These are phyloP conservation scores for Suillus paluster DNA, from an alignment of 768 basidiomycete species.

Conservation along the genomic window DNA sequence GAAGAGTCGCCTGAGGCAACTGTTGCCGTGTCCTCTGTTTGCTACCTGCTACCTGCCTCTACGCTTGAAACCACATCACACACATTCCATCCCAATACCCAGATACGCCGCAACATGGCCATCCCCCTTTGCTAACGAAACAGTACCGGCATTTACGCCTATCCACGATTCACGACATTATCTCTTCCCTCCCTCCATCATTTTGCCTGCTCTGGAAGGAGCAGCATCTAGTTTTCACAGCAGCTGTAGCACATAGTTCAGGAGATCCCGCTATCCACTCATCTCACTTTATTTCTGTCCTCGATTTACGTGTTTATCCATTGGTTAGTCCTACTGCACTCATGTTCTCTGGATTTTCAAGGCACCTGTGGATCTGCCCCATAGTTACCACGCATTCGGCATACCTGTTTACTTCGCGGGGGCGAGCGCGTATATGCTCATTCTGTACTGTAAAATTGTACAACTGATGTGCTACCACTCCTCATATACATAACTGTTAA, in stretches of 20 bases:
- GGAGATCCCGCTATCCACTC: neutral
- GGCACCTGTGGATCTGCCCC: constrained; percentile 5
- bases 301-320: constrained; percentile 5
- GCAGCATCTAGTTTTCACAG: constrained; percentile 10
- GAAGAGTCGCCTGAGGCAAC: neutral
- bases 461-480: constrained; percentile 10
- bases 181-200: neutral
- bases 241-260: constrained; percentile 14
- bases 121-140: neutral
- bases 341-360: constrained; percentile 9
- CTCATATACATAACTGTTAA: constrained; percentile 7
- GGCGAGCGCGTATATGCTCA: neutral
- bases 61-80: neutral
- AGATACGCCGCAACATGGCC: neutral
- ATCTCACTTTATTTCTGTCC: constrained; percentile 2
- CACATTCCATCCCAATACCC: constrained; percentile 5
- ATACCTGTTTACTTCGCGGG: constrained; percentile 5
- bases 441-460: constrained; percentile 7
- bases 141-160: constrained; percentile 1
- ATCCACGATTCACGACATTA: neutral
- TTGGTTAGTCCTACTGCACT: constrained; percentile 1
- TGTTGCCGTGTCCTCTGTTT: neutral
- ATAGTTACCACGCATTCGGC: constrained; percentile 5
- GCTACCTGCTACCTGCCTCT: neutral
- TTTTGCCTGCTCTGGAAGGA: neutral